These are phyloP conservation scores for Thraustochytrium striatum DNA, from an alignment of 352 stramenopile genomes.

Conservation along the genomic window DNA sequence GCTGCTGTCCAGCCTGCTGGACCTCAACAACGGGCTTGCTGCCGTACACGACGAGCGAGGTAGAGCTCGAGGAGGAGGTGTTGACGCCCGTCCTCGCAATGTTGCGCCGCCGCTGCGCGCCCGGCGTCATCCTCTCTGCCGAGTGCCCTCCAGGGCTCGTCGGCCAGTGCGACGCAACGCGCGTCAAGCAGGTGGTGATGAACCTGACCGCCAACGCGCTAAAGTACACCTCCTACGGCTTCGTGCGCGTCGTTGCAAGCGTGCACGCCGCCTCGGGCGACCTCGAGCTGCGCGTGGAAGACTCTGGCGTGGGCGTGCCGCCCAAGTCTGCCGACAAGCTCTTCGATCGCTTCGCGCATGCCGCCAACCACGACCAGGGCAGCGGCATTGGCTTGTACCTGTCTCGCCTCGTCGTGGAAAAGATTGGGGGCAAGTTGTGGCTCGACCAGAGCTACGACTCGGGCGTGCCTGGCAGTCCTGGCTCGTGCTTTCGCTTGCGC, in stretches of 20 bases:
- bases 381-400: not conserved
- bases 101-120: not conserved
- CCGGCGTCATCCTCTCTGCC: not conserved
- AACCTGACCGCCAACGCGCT: slow-evolving; percentile 20
- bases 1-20: not conserved
- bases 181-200: slow-evolving; percentile 20
- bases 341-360: not conserved
- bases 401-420: not conserved
- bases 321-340: not conserved
- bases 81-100: not conserved
- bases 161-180: not conserved
- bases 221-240: slow-evolving; percentile 15
- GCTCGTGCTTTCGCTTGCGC: slow-evolving; percentile 1
- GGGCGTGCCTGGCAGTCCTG: too few relatives aligned
- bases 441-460: not conserved
- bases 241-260: not conserved
- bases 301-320: not conserved
- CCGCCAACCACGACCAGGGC: not conserved
- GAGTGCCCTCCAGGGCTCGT: not conserved
- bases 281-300: not conserved
- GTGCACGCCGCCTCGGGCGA: too few relatives aligned
- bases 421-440: not conserved
- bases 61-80: not conserved
- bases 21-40: not conserved
- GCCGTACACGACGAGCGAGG: not conserved